phyloP scores from a whole-genome alignment of 805 yeast species.

The Danielia oregonensis region DNA sequence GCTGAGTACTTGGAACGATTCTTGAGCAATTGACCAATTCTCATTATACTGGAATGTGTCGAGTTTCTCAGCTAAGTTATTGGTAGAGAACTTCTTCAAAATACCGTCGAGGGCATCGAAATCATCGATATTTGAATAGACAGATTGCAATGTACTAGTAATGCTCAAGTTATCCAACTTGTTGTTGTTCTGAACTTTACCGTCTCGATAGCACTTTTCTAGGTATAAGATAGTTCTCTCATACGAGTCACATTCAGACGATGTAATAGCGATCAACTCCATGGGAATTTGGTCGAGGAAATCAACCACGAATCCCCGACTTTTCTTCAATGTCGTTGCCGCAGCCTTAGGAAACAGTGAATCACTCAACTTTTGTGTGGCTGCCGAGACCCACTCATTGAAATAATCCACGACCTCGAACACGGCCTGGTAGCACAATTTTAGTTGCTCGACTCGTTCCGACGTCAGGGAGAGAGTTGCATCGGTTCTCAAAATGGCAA shows the following conservation, averaged over 20 bases:
- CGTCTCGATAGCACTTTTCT: conserved; percentile 65
- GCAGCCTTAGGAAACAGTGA: conserved; percentile 16
- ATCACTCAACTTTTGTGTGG: conserved; percentile 31
- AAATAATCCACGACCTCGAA: conserved; percentile 81
- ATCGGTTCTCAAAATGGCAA: conserved; percentile 44
- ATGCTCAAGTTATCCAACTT: conserved; percentile 34
- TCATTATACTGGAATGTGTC: conserved; percentile 79
- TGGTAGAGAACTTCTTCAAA: conserved; percentile 65
- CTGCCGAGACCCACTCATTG: conserved; percentile 64
- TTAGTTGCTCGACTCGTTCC: conserved; percentile 54
- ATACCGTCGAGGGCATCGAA: conserved; percentile 88
- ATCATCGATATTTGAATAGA: conserved; percentile 86
- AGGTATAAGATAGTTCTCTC: conserved; percentile 84
- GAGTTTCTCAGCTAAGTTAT: conserved; percentile 69
- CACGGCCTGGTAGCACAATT: conserved; percentile 65
- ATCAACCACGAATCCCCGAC: conserved; percentile 31
- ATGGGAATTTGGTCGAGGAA: conserved; percentile 61
- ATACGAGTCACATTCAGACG: conserved; percentile 78
- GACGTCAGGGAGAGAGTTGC: conserved; percentile 44
- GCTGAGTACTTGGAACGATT: conserved; percentile 71
- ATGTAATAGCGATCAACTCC: conserved; percentile 67
- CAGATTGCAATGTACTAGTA: conserved; percentile 58
- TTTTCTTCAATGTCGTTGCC: conserved; percentile 22
- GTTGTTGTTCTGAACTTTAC: conserved; percentile 18
- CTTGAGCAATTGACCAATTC: conserved; percentile 83